Conservation (phyloP, 2,329 filamentous ascomycete species). For the Ascochyta clinopodiicola region DNA sequence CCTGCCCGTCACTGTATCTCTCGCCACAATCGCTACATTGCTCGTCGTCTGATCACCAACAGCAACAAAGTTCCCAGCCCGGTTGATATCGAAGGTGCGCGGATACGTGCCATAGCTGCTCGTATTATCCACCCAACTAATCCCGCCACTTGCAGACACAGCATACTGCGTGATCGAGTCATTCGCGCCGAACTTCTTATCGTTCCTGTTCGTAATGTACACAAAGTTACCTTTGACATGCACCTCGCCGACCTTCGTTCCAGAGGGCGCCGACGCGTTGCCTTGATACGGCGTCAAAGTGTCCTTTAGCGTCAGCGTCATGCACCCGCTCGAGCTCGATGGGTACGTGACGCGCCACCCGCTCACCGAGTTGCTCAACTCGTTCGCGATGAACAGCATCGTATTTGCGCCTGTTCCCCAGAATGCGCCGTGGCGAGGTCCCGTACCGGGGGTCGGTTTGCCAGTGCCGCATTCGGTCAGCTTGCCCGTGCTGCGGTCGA, state of each 20-base stretch:
- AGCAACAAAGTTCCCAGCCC: constrained; percentile 39
- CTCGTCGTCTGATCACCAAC: constrained; percentile 43
- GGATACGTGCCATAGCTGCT: constrained; percentile 44
- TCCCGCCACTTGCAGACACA: constrained; percentile 36
- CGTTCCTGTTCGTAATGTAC: constrained; percentile 46
- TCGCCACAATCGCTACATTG: constrained; percentile 42
- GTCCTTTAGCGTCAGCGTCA: constrained; percentile 39
- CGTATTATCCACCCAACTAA: constrained; percentile 38
- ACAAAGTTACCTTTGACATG: constrained; percentile 43
- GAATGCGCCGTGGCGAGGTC: constrained; percentile 62
- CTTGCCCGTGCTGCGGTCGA: constrained; percentile 54
- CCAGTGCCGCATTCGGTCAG: constrained; percentile 56
- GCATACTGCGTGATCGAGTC: constrained; percentile 46
- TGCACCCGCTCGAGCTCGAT: constrained; percentile 31
- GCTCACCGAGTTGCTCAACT: constrained; percentile 42
- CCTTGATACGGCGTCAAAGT: constrained; percentile 43
- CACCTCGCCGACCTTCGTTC: constrained; percentile 45
- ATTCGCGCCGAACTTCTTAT: constrained; percentile 43
- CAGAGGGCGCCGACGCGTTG: constrained; percentile 33
- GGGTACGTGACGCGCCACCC: constrained; percentile 42
- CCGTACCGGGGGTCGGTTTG: constrained; percentile 54
- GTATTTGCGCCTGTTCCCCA: constrained; percentile 45
- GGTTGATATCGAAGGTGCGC: constrained; percentile 45
- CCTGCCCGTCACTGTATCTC: constrained; percentile 37
- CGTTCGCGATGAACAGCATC: constrained; percentile 43